Evolutionary conservation across 805 yeast species (phyloP), one percentile per base, ranked within the genome.

Genomic region (Suhomyces tanzawaensis): DNA sequence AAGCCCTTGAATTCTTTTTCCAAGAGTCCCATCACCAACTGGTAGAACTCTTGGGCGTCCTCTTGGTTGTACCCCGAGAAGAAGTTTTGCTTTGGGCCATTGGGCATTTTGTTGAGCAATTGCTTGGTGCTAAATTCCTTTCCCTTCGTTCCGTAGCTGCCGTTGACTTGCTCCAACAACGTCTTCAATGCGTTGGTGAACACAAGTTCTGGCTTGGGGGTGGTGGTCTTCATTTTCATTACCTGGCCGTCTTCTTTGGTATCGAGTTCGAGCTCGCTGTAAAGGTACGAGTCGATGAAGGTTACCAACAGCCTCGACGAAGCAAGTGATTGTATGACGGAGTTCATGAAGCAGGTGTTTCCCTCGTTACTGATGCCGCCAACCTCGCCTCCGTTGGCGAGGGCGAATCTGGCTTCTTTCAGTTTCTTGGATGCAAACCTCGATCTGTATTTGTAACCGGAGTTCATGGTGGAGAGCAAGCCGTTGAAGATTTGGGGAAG

Each of bases 11-110:
- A 64, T 37, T 81, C 85, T 28, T 66, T 66, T 52, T 85, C 95
- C 22, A 85, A 64, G 40, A 82, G 77, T 29, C 76, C 71, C 72
- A 85, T 69, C 2, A 85, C 74, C 36, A 82, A 72, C 57, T 90
- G 97, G 66, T 90, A 90, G 53, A 90, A 90, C 58, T 90, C 98
- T 61, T 90, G 96, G 0, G 97, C 97, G 64, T 90, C 98, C 59
- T 90, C 96, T 63, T 90, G 98, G 53, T 86, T 88, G 55, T 87
- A 87, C 1, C 96, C 93, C 39, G 79, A 62, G 49, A 89, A 79
- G 42, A 88, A 75, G 55, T 82, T 82, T 53, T 80, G 84, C 48
- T 81, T 82, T 11, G 93, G 90, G 0, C 87, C 85, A 52, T 83
- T 82, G 4, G 84, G 75, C 87, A 85, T 82, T 4, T 77, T 74